phyloP scores from a whole-genome alignment of 495 filamentous ascomycete species.

The Penicillium lagena region DNA sequence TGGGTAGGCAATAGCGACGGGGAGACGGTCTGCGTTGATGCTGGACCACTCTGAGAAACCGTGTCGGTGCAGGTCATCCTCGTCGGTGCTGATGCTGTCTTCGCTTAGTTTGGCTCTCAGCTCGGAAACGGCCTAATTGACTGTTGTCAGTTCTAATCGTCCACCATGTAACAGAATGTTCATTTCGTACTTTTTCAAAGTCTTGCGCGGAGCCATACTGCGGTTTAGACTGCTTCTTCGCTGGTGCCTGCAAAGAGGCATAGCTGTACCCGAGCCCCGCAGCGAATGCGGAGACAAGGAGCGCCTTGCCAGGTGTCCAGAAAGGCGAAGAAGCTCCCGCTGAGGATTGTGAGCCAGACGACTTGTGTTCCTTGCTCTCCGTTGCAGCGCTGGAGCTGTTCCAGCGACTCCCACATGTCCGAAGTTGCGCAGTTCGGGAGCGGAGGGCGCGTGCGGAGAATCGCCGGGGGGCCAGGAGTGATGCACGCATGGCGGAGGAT shows the following conservation, averaged over 20 bases:
- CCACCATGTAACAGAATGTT: conserved; percentile 11
- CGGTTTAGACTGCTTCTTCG: conserved; percentile 11
- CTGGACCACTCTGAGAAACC: conserved; percentile 90
- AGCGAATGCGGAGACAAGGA: conserved; percentile 28
- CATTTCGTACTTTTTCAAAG: conserved; percentile 30
- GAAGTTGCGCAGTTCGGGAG: conserved; percentile 10
- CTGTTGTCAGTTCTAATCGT: conserved; percentile 12
- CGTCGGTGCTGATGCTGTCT: conserved; percentile 74
- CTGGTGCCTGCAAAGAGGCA: conserved; percentile 14
- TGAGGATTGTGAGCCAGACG: conserved; percentile 11
- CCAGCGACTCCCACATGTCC: conserved; percentile 8
- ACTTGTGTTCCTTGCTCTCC: conserved; percentile 1
- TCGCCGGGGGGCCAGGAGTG: conserved; percentile 16
- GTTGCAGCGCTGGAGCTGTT: conserved; percentile 14
- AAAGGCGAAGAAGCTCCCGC: conserved; percentile 7
- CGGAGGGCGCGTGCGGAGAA: conserved; percentile 23
- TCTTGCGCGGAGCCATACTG: conserved; percentile 35
- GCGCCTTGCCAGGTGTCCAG: conserved; percentile 25
- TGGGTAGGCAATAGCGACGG: conserved; percentile 77
- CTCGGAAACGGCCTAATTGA: conserved; percentile 53
- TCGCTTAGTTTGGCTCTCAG: conserved; percentile 54
- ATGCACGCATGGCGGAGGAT: not conserved
- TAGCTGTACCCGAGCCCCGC: conserved; percentile 32
- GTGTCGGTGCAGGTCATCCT: conserved; percentile 72
- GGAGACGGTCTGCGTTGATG: conserved; percentile 67